Evolutionary conservation across 2,329 filamentous ascomycete genomes (phyloP).

Genomic region (Xylaria multiplex): DNA sequence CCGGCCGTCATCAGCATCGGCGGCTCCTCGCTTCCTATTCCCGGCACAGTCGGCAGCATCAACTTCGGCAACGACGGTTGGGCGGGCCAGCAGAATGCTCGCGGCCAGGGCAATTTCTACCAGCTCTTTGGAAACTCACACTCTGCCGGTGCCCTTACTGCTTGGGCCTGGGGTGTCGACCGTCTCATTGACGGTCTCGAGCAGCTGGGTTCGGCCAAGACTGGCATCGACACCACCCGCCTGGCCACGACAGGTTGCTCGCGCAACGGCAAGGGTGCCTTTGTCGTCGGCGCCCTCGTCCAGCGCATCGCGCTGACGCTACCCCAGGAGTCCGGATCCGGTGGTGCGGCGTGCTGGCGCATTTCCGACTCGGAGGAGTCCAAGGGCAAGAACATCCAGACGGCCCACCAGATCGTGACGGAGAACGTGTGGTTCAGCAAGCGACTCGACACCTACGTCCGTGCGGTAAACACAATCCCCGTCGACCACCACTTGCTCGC

Average conservation of each 20-base stretch:
- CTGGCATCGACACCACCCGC: constrained; percentile 60
- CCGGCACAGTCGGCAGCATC: constrained; percentile 64
- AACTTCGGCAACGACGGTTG: constrained; percentile 69
- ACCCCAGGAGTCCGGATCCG: constrained; percentile 70
- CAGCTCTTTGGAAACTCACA: constrained; percentile 65
- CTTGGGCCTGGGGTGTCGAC: constrained; percentile 72
- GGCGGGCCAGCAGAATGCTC: constrained; percentile 61
- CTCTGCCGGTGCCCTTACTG: constrained; percentile 66
- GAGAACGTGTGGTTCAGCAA: constrained; percentile 73
- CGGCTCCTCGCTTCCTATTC: constrained; percentile 64
- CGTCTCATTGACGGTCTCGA: constrained; percentile 70
- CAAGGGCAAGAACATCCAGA: constrained; percentile 68
- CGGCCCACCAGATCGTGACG: constrained; percentile 64
- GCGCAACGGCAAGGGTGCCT: constrained; percentile 71
- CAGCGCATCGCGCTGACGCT: constrained; percentile 68
- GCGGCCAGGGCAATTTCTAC: constrained; percentile 69
- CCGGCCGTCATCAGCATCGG: constrained; percentile 69
- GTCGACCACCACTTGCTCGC: constrained; percentile 69
- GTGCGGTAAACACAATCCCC: constrained; percentile 58
- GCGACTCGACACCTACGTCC: constrained; percentile 63
- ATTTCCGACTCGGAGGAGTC: constrained; percentile 61
- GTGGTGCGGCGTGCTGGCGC: constrained; percentile 70
- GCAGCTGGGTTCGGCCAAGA: constrained; percentile 55
- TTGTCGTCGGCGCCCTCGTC: constrained; percentile 69
- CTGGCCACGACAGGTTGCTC: constrained; percentile 71